Evolutionary conservation across 108 stramenopile genomes (phyloP).

Genomic region (Aureococcus anophagefferens): DNA sequence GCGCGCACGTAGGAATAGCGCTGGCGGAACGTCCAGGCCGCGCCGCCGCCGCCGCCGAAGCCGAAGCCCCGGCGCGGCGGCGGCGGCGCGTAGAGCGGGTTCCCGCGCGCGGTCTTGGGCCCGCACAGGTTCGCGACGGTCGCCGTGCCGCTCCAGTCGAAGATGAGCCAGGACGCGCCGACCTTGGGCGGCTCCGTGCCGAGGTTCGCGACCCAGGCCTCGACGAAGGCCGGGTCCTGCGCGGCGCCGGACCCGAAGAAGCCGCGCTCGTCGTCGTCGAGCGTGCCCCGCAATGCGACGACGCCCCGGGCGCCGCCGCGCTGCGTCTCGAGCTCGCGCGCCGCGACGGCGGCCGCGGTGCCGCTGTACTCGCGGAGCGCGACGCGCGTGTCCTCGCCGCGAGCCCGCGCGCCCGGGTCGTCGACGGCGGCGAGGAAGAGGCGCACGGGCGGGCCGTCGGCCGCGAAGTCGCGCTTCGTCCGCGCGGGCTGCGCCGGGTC

Average conservation of each 20-base stretch:
- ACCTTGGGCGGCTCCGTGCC: conserved; percentile 56
- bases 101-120: background rate
- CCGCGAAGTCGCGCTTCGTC: background rate
- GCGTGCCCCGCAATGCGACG: background rate
- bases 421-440: background rate
- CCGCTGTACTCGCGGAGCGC: background rate
- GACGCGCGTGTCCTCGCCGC: background rate
- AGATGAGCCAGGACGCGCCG: conserved; percentile 58
- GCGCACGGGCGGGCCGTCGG: background rate
- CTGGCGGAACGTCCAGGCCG: background rate
- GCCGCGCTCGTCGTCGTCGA: background rate
- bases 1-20: background rate
- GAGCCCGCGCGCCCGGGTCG: background rate
- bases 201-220: conserved; percentile 11
- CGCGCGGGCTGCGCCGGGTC: background rate
- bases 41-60: background rate
- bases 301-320: background rate
- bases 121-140: conserved; percentile 24
- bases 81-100: background rate
- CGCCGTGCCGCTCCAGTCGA: conserved; percentile 60
- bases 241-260: background rate
- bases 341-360: background rate
- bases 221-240: background rate
- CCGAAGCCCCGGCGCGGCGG: background rate
- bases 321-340: background rate